Base-by-base conservation (phyloP, 352 stramenopile genomes). In the Bremia lactucae region DNA sequence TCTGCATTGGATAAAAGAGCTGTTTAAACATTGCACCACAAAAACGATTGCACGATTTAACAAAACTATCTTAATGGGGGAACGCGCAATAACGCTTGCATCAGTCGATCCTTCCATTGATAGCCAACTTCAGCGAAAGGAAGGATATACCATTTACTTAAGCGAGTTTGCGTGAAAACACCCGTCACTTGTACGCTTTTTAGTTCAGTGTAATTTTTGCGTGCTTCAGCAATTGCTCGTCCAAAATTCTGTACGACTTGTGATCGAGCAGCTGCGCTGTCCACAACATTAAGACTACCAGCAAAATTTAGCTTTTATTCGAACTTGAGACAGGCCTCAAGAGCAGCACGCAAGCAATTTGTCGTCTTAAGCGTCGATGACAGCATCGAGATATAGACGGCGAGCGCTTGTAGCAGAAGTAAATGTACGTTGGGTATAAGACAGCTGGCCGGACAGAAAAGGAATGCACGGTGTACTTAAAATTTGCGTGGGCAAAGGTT, bases 131-230 rank as follows among this genome's bases (percentile, higher is more conserved):
- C 9, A 75, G 46, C 5, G 63, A 71, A 16, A 78, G 29, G 49
- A 78, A 75, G 9, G 63, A 43, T 46, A 74, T 65, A n/a, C 67
- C 67, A 28, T 71, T 73, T 72, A 35, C 70, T 75, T 0, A 47
- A 49, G 31, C 63, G 60, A 23, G 72, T 43, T 23, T 55, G 58
- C 4, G 45, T 58, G 26, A 78, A 71, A 41, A 61, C 36, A 11
- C 60, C 67, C 4, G 43, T 49, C 1, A 60, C 46, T 48, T 72
- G 57, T 3, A 74, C 45, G 38, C 44, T 49, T 18, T 33, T 23
- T 3, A 24, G 14, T 11, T 46, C 23, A 2, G 8, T 9, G 11
- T 29, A 7, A 33, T 20, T 49, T 22, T 37, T 23, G 18, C n/a
- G 20, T 13, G 11, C 36, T 26, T 28, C 49, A 39, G 31, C 42